Percentiles rank a stretch among this genome's conserved stretches.
These are phyloP conservation scores for Amanita inopinata DNA, from an alignment of 768 basidiomycete species.

Conservation along the genomic window DNA sequence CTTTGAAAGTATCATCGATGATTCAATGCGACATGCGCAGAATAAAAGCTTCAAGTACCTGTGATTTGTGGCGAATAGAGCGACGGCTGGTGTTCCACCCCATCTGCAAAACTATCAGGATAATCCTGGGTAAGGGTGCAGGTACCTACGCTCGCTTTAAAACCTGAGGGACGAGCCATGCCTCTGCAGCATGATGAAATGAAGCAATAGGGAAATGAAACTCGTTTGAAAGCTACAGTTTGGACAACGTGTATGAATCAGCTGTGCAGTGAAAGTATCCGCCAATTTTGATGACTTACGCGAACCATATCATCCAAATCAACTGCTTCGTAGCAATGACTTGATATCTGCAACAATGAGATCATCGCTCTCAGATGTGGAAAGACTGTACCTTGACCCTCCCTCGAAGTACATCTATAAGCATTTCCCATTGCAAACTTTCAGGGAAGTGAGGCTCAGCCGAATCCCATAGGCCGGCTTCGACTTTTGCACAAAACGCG, in stretches of 20 bases:
- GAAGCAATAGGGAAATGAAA: slow-evolving; percentile 79
- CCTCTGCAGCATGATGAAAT: slow-evolving; percentile 83
- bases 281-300: slow-evolving; percentile 20
- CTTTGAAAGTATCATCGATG: slow-evolving; percentile 16
- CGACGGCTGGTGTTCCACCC: slow-evolving; percentile 57
- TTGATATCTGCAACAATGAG: slow-evolving; percentile 35
- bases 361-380: background rate
- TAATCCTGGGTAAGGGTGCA: background rate
- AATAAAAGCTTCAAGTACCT: slow-evolving; percentile 28
- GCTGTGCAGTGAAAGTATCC: too few species aligned
- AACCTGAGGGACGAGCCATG: slow-evolving; percentile 79
- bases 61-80: slow-evolving; percentile 74
- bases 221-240: slow-evolving; percentile 68
- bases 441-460: slow-evolving; percentile 51
- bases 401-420: slow-evolving; percentile 79
- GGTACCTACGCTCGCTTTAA: slow-evolving; percentile 60
- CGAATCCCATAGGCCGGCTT: slow-evolving; percentile 35
- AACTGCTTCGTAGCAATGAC: slow-evolving; percentile 64
- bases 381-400: slow-evolving; percentile 53
- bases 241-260: background rate
- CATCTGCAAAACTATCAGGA: slow-evolving; percentile 19
- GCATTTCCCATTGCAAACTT: slow-evolving; percentile 59
- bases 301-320: slow-evolving; percentile 64
- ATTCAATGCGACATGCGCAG: background rate
- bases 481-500: slow-evolving; percentile 54